A percentile compares a stretch with the other conserved stretches of the same genome.
phyloP scores from a whole-genome alignment of 2,329 filamentous ascomycete genomes.

The Fusarium xyrophilum region DNA sequence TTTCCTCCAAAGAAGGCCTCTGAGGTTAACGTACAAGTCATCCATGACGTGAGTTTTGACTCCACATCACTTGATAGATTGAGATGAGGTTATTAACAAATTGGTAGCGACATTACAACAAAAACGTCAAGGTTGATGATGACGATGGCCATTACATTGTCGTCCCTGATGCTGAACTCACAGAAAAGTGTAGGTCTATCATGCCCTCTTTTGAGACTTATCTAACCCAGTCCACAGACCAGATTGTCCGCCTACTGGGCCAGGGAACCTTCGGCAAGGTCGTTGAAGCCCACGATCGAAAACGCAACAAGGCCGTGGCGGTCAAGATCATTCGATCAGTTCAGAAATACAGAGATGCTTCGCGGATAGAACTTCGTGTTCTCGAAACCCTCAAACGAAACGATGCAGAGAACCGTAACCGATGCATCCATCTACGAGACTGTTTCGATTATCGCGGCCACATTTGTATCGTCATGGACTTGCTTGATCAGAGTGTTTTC shows the following conservation, averaged over 20 bases:
- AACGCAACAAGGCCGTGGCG: slow-evolving; percentile 79
- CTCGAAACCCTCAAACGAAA: slow-evolving; percentile 91
- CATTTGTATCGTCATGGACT: slow-evolving; percentile 83
- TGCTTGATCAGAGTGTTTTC: slow-evolving; percentile 93
- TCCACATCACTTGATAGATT: neutral
- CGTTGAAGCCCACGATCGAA: slow-evolving; percentile 85
- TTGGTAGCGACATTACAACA: slow-evolving; percentile 50
- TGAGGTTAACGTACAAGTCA: slow-evolving; percentile 71
- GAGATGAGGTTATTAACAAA: slow-evolving; percentile 19
- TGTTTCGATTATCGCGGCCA: slow-evolving; percentile 98
- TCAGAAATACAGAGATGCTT: slow-evolving; percentile 97
- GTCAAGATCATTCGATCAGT: slow-evolving; percentile 99
- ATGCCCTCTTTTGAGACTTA: neutral
- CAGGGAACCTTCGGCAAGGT: slow-evolving; percentile 99
- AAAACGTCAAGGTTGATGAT: slow-evolving; percentile 83
- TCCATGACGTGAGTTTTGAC: slow-evolving; percentile 65
- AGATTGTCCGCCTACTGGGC: slow-evolving; percentile 86
- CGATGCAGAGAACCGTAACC: slow-evolving; percentile 89
- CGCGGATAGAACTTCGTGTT: slow-evolving; percentile 90
- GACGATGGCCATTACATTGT: slow-evolving; percentile 98
- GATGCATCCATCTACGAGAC: slow-evolving; percentile 94
- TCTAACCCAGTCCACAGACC: slow-evolving; percentile 63
- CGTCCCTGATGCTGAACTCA: slow-evolving; percentile 82
- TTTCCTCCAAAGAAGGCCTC: slow-evolving; percentile 90
- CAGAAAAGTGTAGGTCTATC: slow-evolving; percentile 80